phyloP scores from a whole-genome alignment of 305 asterid species.

The Caryopteris hybrid region DNA sequence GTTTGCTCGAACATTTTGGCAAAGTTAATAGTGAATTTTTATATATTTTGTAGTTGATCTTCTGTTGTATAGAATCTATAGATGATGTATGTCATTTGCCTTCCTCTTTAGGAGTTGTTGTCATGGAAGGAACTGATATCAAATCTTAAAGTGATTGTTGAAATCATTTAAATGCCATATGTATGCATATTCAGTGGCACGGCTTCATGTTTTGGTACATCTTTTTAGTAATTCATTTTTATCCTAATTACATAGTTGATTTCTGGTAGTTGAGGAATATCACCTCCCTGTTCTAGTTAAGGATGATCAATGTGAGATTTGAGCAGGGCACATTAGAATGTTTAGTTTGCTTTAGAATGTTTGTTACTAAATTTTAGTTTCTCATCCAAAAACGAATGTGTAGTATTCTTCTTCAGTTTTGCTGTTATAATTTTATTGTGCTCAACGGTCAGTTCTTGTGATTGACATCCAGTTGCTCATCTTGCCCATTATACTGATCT shows the following conservation, averaged over 20 bases:
- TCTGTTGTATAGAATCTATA: neutral
- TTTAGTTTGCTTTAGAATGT: no score
- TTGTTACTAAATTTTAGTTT: no score
- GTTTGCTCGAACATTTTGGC: conserved; percentile 13
- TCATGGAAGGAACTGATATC: neutral
- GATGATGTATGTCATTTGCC: neutral
- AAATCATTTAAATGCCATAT: conserved; percentile 6
- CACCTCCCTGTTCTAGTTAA: conserved; percentile 6
- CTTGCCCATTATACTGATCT: neutral
- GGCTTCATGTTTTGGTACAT: neutral
- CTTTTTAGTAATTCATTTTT: neutral
- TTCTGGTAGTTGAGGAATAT: conserved; percentile 9
- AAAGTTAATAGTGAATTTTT: neutral
- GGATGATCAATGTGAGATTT: neutral
- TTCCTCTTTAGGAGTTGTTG: conserved; percentile 1
- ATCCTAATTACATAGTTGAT: neutral
- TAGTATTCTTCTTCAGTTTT: neutral
- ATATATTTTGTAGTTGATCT: conserved; percentile 1
- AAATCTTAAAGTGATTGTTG: neutral
- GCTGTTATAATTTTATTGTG: neutral
- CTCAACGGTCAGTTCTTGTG: neutral
- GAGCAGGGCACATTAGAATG: no score
- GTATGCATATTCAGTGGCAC: neutral
- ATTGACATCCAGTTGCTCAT: neutral
- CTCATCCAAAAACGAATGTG: no score